These are phyloP conservation scores for Blastobotrys muscicola DNA, from an alignment of 805 yeast species.

Conservation along the genomic window DNA sequence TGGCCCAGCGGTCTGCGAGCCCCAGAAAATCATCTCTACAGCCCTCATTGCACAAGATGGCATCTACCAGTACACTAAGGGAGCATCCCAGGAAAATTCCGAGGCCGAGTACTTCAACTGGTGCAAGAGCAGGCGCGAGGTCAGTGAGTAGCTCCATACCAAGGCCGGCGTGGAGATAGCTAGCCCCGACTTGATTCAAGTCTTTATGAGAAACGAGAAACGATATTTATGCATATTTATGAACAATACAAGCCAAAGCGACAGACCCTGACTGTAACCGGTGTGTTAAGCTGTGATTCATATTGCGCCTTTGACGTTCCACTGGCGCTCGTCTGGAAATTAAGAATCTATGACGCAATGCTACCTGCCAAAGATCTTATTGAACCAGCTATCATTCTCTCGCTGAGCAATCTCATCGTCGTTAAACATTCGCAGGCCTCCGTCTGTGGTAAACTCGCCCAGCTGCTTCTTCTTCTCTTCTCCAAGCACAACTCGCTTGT, in stretches of 20 bases:
- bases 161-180: not conserved
- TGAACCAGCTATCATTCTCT: constrained; percentile 33
- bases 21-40: too few relatives aligned
- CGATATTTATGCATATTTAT: not conserved
- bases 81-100: too few relatives aligned
- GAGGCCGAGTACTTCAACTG: not conserved
- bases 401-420: constrained; percentile 33
- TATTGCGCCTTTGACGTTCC: not conserved
- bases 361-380: constrained; percentile 33
- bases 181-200: not conserved
- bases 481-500: constrained; percentile 28
- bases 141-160: not conserved
- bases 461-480: constrained; percentile 36
- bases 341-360: not conserved
- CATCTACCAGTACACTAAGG: too few relatives aligned
- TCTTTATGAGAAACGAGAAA: not conserved
- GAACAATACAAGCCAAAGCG: too few relatives aligned
- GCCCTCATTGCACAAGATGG: too few relatives aligned
- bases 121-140: not conserved
- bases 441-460: constrained; percentile 39
- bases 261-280: too few relatives aligned
- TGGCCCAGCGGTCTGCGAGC: too few relatives aligned
- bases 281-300: not conserved
- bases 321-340: not conserved
- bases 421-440: constrained; percentile 35